Evolutionary conservation across 192 early-diverging fungal species (phyloP).

Genomic region (Chytriomyces sp.): DNA sequence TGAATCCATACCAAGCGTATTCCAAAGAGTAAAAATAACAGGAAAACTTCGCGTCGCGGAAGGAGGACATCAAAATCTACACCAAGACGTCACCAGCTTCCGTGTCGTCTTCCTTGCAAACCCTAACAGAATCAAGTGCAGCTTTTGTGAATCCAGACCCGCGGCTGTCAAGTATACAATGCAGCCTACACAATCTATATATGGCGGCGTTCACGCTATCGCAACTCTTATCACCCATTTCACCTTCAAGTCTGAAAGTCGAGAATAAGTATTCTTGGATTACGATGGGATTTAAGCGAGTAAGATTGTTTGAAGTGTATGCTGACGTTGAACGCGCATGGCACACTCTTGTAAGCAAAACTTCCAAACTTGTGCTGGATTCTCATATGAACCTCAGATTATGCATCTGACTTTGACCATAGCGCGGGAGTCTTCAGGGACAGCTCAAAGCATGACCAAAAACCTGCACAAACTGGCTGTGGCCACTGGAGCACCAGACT

Average conservation of each 20-base stretch:
- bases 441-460: conserved; percentile 25
- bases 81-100: background rate
- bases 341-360: conserved; percentile 17
- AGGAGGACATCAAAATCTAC: conserved; percentile 23
- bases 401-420: conserved; percentile 44
- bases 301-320: conserved; percentile 18
- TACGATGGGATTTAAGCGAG: conserved; percentile 3
- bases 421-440: conserved; percentile 31
- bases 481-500: conserved; percentile 56
- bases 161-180: conserved; percentile 4
- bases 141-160: background rate
- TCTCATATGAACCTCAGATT: conserved; percentile 44
- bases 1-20: background rate
- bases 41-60: conserved; percentile 14
- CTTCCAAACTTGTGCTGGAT: too few relatives aligned
- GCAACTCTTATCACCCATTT: conserved; percentile 2
- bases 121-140: background rate
- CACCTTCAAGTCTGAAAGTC: background rate
- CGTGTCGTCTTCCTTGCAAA: background rate
- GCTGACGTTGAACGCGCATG: conserved; percentile 21
- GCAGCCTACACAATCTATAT: conserved; percentile 14
- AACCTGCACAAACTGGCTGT: conserved; percentile 55
- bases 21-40: background rate
- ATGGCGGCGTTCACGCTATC: conserved; percentile 1
- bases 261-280: background rate